Conservation (phyloP, 768 basidiomycete genomes). For the Russula dissimulans region DNA sequence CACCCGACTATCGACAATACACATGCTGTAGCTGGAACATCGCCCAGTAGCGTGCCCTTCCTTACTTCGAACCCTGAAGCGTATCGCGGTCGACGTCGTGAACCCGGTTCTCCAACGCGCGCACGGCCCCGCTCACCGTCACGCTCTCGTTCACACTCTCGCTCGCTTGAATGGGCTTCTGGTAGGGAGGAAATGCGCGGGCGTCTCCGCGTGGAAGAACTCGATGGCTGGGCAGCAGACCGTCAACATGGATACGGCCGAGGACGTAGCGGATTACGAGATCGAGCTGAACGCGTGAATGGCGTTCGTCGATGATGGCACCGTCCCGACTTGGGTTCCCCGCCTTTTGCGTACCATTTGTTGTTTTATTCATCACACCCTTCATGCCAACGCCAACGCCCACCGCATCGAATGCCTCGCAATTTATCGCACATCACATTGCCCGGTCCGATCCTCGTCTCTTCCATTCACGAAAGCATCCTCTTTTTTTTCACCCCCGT, state of each 20-base stretch:
- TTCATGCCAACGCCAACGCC: constrained; percentile 12
- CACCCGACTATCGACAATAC: constrained; percentile 10
- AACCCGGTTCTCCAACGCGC: constrained; percentile 5
- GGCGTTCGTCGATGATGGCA: constrained; percentile 1
- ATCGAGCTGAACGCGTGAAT: constrained; percentile 2
- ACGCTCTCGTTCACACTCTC: constrained; percentile 2
- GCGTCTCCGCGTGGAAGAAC: constrained; percentile 12
- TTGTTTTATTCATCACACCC: not conserved
- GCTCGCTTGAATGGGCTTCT: not conserved
- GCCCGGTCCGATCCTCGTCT: not conserved
- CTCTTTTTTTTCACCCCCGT: not conserved
- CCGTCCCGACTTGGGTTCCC: not conserved
- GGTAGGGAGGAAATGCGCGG: constrained; percentile 7
- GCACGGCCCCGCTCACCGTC: constrained; percentile 1
- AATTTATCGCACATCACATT: constrained; percentile 6
- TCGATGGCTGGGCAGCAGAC: constrained; percentile 13
- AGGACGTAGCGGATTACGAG: constrained; percentile 16
- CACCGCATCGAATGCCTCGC: not conserved
- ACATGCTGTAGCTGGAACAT: constrained; percentile 10
- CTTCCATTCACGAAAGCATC: constrained; percentile 8
- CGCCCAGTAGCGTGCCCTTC: constrained; percentile 10
- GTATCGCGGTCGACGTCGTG: constrained; percentile 13
- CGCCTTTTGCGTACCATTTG: not conserved
- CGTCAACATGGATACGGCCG: constrained; percentile 16
- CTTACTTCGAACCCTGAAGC: not conserved